Percentiles rank a stretch among this genome's conserved stretches.
Evolutionary conservation across 495 filamentous ascomycete species (phyloP).

Genomic region (Penicillium subrubescens): DNA sequence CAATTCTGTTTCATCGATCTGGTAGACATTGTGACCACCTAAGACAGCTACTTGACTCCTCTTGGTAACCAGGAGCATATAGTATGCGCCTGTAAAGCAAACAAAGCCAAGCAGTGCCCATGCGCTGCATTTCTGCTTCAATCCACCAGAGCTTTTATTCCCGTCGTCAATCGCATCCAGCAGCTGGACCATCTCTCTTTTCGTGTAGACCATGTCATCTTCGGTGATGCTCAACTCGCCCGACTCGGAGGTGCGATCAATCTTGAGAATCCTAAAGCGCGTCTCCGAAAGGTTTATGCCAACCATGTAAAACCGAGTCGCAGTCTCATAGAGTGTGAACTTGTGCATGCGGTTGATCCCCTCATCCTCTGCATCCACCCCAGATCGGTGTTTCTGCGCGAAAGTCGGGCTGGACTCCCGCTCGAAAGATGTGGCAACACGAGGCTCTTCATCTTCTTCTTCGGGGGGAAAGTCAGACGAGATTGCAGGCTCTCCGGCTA

Average conservation of each 20-base stretch:
- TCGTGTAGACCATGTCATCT: conserved; percentile 91
- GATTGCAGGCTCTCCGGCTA: conserved; percentile 20
- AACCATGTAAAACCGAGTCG: conserved; percentile 88
- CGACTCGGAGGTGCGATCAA: conserved; percentile 83
- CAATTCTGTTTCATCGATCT: conserved; percentile 93
- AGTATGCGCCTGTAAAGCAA: conserved; percentile 92
- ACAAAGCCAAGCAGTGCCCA: conserved; percentile 97
- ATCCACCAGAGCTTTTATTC: conserved; percentile 86
- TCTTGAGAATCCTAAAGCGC: conserved; percentile 88
- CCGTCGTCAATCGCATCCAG: conserved; percentile 95
- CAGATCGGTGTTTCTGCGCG: conserved; percentile 48
- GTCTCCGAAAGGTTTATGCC: conserved; percentile 87
- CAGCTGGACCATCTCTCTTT: conserved; percentile 89
- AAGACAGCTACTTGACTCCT: conserved; percentile 94
- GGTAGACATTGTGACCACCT: conserved; percentile 93
- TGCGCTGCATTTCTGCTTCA: conserved; percentile 85
- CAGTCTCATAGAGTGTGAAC: conserved; percentile 93
- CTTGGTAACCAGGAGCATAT: conserved; percentile 96
- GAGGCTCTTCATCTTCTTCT: conserved; percentile 47
- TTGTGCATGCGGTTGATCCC: conserved; percentile 88
- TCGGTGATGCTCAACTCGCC: conserved; percentile 83
- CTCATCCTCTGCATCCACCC: conserved; percentile 64
- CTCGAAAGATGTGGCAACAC: conserved; percentile 46
- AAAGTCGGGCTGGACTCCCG: conserved; percentile 41
- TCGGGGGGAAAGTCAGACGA: conserved; percentile 28